Evolutionary conservation across 805 yeast genomes (phyloP).

Genomic region (Ogataea neopini): DNA sequence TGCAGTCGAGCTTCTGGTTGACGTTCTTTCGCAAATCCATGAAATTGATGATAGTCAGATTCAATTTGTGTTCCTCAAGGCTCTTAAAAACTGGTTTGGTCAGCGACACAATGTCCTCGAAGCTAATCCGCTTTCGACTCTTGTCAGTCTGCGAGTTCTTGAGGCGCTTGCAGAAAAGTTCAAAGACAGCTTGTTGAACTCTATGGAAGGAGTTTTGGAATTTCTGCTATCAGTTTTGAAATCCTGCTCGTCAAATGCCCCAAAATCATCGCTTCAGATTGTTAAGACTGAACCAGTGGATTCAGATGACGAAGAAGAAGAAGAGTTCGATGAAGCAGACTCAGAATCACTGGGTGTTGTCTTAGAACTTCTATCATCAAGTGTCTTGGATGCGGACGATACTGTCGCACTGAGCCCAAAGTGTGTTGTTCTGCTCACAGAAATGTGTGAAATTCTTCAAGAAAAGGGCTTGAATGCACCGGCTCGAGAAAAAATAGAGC

Average conservation of each 20-base stretch:
- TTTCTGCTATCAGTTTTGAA: slow-evolving; percentile 46
- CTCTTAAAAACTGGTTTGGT: slow-evolving; percentile 63
- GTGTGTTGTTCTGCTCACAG: slow-evolving; percentile 10
- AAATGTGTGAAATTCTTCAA: slow-evolving; percentile 16
- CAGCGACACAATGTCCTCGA: slow-evolving; percentile 21
- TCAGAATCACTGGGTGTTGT: slow-evolving; percentile 36
- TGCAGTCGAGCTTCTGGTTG: slow-evolving; percentile 39
- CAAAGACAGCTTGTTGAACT: slow-evolving; percentile 54
- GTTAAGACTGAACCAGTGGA: slow-evolving; percentile 18
- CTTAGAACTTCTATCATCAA: slow-evolving; percentile 40
- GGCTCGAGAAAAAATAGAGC: not conserved
- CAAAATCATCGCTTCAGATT: slow-evolving; percentile 2
- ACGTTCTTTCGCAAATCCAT: slow-evolving; percentile 34
- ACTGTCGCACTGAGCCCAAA: slow-evolving; percentile 10
- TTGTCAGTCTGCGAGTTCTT: slow-evolving; percentile 63
- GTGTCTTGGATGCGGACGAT: slow-evolving; percentile 30
- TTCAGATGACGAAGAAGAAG: slow-evolving; percentile 45
- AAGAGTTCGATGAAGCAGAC: slow-evolving; percentile 41
- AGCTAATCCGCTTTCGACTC: slow-evolving; percentile 51
- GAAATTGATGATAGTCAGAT: slow-evolving; percentile 50
- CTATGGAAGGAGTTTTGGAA: slow-evolving; percentile 58
- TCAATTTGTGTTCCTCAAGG: slow-evolving; percentile 46
- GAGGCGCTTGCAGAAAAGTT: slow-evolving; percentile 61
- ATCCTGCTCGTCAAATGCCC: not conserved
- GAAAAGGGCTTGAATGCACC: not conserved